These are phyloP conservation scores for Elymus sibiricus DNA, from an alignment of 176 grass and related monocot genomes.

Conservation along the genomic window DNA sequence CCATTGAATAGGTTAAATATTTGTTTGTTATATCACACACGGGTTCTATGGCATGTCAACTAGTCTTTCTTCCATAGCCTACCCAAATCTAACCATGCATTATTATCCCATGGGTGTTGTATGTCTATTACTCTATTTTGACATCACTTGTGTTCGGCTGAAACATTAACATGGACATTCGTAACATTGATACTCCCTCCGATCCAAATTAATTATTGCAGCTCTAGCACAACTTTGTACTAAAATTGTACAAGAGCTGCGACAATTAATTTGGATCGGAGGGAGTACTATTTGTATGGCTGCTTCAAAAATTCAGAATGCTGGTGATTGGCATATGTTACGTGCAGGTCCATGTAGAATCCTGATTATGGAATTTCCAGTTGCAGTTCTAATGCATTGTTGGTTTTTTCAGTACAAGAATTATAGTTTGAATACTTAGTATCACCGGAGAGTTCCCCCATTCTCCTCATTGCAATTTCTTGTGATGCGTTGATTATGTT, in stretches of 20 bases:
- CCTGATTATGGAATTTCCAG: neutral
- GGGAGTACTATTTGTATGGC: too few relatives aligned
- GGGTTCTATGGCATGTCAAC: neutral
- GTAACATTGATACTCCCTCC: neutral
- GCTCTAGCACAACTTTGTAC: too few relatives aligned
- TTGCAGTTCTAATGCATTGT: neutral
- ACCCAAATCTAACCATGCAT: neutral
- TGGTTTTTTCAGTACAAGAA: neutral
- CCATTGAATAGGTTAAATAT: neutral
- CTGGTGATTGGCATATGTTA: neutral
- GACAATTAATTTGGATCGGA: too few relatives aligned
- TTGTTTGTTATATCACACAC: neutral
- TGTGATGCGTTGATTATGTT: neutral
- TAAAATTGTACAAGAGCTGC: too few relatives aligned
- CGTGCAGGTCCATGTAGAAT: neutral
- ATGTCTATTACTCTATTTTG: neutral
- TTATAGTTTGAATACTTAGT: neutral
- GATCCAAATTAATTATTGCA: too few relatives aligned
- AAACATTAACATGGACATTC: neutral
- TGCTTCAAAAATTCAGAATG: neutral
- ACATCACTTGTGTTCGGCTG: neutral
- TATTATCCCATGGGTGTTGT: neutral
- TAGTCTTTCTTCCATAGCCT: neutral
- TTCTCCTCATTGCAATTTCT: neutral
- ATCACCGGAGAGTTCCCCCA: neutral